phyloP scores from a whole-genome alignment of 2,329 filamentous ascomycete genomes.

The Ascochyta rabiei region DNA sequence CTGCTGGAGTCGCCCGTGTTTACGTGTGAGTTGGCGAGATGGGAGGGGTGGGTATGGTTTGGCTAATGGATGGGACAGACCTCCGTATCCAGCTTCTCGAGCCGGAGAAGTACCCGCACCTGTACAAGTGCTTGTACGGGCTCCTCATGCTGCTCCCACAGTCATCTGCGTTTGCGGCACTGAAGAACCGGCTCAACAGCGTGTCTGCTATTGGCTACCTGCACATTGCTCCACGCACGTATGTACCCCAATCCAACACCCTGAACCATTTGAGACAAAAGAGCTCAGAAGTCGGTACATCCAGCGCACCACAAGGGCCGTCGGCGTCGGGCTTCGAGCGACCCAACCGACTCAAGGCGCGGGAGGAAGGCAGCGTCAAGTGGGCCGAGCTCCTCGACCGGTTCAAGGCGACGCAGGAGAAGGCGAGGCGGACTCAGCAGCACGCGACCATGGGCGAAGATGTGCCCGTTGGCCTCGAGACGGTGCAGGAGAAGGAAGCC shows the following conservation, averaged over 20 bases:
- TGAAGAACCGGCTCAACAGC: conserved; percentile 96
- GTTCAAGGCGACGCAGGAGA: conserved; percentile 89
- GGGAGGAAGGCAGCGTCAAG: conserved; percentile 83
- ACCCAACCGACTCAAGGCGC: conserved; percentile 73
- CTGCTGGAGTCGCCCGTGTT: conserved; percentile 96
- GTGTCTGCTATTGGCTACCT: conserved; percentile 96
- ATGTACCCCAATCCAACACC: conserved; percentile 56
- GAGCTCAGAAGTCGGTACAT: conserved; percentile 48
- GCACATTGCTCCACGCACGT: conserved; percentile 78
- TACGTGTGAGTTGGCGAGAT: conserved; percentile 70
- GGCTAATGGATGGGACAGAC: conserved; percentile 59
- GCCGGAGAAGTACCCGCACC: conserved; percentile 89
- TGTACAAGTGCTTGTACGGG: conserved; percentile 98
- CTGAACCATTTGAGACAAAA: conserved; percentile 51
- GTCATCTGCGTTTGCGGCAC: conserved; percentile 92
- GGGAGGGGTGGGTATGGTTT: conserved; percentile 18
- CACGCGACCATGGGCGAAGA: conserved; percentile 50
- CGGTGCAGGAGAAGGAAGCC: conserved; percentile 38
- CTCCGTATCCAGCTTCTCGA: conserved; percentile 93
- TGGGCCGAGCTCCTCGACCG: conserved; percentile 95
- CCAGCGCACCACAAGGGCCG: conserved; percentile 41
- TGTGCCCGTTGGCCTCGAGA: conserved; percentile 22
- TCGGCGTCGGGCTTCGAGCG: conserved; percentile 56
- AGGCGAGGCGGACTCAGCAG: conserved; percentile 73
- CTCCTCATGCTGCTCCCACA: conserved; percentile 98